Evolutionary conservation across 257 asterid genomes (phyloP), one percentile per base, ranked within the genome.

Genomic region (Plectranthus barbatus): DNA sequence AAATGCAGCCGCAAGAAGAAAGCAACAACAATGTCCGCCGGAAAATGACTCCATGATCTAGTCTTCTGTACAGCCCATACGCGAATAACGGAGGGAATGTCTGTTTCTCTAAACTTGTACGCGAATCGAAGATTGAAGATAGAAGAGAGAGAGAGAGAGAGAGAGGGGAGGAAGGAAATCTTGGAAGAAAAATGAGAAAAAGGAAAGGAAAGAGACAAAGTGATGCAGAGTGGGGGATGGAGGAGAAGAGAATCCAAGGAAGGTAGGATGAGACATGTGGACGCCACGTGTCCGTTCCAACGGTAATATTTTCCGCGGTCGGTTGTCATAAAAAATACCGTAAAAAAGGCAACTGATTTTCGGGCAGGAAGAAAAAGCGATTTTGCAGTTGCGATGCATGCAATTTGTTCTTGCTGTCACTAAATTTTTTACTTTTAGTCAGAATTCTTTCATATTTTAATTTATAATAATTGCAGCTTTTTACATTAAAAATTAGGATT

Each of bases 171-270:
- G 37, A 17, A 58, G 10, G 19, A 41, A 41, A 13, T 13, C 4
- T 12, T 41, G 52, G n/a, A 5, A 37, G 7, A 24, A 24, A 55
- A 37, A n/a, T 42, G 3, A 41, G 49, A 54, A 34, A 50, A 33
- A 72, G 31, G 56, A 10, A 45, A 70, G 56, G 49, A 66, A 40
- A 39, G 67, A 52, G 49, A 52, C 61, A 36, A 49, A 53, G 51
- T 24, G 58, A 48, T 51, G 49, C 24, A 42, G 62, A 52, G 62
- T 40, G 56, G 20, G 45, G 41, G 48, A 42, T 64, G 39, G 31
- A 42, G 6, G 56, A 40, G 62, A 72, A 53, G 85, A 65, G 88
- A 77, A 84, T 82, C 88, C 90, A 72, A 77, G 50, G 87, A 64
- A 67, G 64, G 68, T 65, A 52, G 64, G 60, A 53, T 68, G 58